phyloP scores from a whole-genome alignment of 1,284 basidiomycete genomes.

The Ganoderma multipileum region DNA sequence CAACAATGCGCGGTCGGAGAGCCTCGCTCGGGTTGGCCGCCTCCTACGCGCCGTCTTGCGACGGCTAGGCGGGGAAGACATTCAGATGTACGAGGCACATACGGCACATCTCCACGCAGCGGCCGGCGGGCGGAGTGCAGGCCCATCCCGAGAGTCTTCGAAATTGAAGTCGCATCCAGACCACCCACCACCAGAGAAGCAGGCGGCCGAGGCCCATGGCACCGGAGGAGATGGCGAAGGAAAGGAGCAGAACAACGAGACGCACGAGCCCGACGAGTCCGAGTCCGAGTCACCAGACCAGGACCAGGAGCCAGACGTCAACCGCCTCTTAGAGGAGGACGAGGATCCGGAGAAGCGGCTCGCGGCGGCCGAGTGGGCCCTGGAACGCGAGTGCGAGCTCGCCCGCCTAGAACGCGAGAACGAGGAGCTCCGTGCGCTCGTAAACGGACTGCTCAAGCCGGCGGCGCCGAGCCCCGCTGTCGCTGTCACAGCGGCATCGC shows the following conservation, averaged over 20 bases:
- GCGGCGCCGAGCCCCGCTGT: constrained; percentile 1
- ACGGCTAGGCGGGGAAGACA: constrained; percentile 77
- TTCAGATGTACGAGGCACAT: constrained; percentile 32
- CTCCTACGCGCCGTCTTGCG: constrained; percentile 80
- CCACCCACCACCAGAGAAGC: background rate
- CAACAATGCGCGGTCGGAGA: constrained; percentile 70
- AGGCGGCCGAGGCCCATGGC: constrained; percentile 30
- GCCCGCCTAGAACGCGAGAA: constrained; percentile 88
- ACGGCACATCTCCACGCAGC: constrained; percentile 5
- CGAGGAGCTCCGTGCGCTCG: constrained; percentile 74
- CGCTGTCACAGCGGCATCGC: background rate
- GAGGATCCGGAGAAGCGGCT: constrained; percentile 37
- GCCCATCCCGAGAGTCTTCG: background rate
- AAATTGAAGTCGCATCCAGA: background rate
- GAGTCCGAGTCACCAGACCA: background rate
- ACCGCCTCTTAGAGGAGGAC: constrained; percentile 27
- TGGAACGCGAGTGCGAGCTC: constrained; percentile 90
- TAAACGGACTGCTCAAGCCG: constrained; percentile 46
- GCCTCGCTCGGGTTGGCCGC: constrained; percentile 77
- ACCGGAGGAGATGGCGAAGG: constrained; percentile 44
- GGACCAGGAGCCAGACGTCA: constrained; percentile 1
- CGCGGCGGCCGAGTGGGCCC: constrained; percentile 68
- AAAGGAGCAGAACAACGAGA: constrained; percentile 16
- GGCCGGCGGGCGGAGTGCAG: constrained; percentile 5
- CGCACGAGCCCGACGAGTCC: constrained; percentile 1